Conservation (phyloP, 2,329 filamentous ascomycete species). For the Colletotrichum tropicale region DNA sequence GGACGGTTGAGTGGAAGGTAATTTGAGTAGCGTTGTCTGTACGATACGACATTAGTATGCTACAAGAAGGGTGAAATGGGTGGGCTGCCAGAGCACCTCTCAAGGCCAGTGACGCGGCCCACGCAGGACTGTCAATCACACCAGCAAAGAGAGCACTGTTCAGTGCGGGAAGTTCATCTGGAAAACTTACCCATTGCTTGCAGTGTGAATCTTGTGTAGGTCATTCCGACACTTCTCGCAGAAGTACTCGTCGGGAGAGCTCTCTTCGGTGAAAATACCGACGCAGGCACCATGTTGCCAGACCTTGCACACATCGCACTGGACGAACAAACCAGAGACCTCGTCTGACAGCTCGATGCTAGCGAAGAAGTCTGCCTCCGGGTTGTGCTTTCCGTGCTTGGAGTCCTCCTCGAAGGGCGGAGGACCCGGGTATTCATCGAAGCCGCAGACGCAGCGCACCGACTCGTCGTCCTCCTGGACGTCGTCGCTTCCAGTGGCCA, state of each 20-base stretch:
- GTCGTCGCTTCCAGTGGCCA: constrained; percentile 70
- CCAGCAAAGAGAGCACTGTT: background rate
- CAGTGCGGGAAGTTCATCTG: background rate
- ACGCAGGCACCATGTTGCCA: constrained; percentile 99
- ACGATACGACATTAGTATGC: background rate
- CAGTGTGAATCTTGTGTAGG: constrained; percentile 82
- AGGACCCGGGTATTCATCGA: constrained; percentile 92
- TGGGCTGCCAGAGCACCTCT: background rate
- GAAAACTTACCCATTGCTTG: constrained; percentile 78
- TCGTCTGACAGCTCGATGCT: constrained; percentile 77
- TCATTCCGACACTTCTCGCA: constrained; percentile 95
- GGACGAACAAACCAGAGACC: constrained; percentile 92
- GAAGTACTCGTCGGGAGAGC: constrained; percentile 95
- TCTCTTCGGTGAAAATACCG: constrained; percentile 92
- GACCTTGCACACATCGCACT: constrained; percentile 97
- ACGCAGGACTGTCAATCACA: background rate
- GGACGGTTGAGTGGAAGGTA: constrained; percentile 65
- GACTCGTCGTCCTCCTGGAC: constrained; percentile 89
- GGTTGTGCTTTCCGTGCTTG: constrained; percentile 60
- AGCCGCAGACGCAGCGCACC: constrained; percentile 93
- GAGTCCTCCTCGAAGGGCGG: constrained; percentile 64
- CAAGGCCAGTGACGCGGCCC: background rate
- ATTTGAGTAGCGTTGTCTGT: constrained; percentile 69
- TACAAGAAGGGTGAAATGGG: background rate
- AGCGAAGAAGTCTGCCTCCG: constrained; percentile 61